Percentiles rank a stretch among this genome's conserved stretches.
Conservation (phyloP, 179 eudicot species). For the Beta lomatogona region DNA sequence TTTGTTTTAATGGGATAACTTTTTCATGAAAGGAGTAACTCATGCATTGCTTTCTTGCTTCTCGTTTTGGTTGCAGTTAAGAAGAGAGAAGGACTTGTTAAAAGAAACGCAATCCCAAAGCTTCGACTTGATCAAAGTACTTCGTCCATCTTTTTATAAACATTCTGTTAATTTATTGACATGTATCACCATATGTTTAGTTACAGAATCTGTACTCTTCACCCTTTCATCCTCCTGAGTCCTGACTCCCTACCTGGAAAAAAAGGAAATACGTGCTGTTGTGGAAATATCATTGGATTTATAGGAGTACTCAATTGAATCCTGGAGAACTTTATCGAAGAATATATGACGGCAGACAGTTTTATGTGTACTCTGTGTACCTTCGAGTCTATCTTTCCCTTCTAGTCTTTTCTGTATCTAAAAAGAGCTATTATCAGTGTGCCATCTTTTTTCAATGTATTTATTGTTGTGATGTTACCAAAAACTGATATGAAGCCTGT, state of each 20-base stretch:
- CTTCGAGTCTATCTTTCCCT: background rate
- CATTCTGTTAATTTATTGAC: slow-evolving; percentile 12
- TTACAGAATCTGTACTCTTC: background rate
- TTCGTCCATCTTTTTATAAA: background rate
- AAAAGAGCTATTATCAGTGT: background rate
- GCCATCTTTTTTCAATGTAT: background rate
- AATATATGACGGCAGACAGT: background rate
- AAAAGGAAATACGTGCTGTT: background rate
- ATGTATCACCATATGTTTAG: background rate
- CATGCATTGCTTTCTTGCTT: background rate
- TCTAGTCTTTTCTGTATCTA: background rate
- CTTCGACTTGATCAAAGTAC: slow-evolving; percentile 70
- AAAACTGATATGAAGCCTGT: background rate
- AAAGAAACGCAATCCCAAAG: slow-evolving; percentile 71
- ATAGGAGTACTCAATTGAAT: background rate
- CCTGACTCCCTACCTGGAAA: background rate
- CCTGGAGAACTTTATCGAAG: background rate
- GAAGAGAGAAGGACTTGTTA: slow-evolving; percentile 70
- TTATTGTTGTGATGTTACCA: background rate
- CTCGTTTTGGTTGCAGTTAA: slow-evolving; percentile 48
- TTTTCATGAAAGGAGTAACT: slow-evolving; percentile 1
- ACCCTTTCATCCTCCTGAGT: background rate
- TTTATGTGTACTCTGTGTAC: background rate
- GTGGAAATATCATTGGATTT: background rate
- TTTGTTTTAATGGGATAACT: background rate